Percentiles rank a stretch among this genome's conserved stretches.
Conservation (phyloP, 768 basidiomycete species). For the Pisolithus tinctorius region DNA sequence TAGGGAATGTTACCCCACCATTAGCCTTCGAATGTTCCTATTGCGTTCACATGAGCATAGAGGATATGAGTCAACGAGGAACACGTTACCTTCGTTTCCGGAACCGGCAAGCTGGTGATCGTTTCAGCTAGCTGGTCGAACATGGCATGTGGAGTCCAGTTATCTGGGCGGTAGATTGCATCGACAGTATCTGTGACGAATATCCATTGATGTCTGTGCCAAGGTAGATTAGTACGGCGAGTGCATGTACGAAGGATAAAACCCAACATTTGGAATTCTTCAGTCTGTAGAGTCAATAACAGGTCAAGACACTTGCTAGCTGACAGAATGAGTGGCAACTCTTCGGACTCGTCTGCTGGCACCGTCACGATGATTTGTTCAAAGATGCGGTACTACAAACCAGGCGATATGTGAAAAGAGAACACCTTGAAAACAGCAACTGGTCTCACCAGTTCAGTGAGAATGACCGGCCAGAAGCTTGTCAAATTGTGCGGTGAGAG, state of each 20-base stretch:
- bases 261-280: constrained; percentile 92
- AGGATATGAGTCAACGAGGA: background rate
- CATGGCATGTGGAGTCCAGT: constrained; percentile 80
- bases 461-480: constrained; percentile 93
- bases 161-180: constrained; percentile 81
- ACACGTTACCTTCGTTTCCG: constrained; percentile 25
- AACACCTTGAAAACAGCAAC: no score
- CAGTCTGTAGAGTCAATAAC: constrained; percentile 87
- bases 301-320: constrained; percentile 94
- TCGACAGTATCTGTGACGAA: constrained; percentile 98
- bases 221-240: constrained; percentile 3
- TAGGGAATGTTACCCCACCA: constrained; percentile 17
- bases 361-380: constrained; percentile 67
- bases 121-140: constrained; percentile 88
- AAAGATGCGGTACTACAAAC: constrained; percentile 77
- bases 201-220: constrained; percentile 87
- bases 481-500: constrained; percentile 86
- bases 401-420: background rate
- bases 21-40: constrained; percentile 24
- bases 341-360: constrained; percentile 80
- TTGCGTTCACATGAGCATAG: background rate
- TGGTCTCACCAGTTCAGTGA: constrained; percentile 77
- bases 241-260: background rate
- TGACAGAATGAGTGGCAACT: constrained; percentile 74
- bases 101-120: constrained; percentile 56